Evolutionary conservation across 2,329 filamentous ascomycete species (phyloP).

Genomic region (Alternaria arbusti): DNA sequence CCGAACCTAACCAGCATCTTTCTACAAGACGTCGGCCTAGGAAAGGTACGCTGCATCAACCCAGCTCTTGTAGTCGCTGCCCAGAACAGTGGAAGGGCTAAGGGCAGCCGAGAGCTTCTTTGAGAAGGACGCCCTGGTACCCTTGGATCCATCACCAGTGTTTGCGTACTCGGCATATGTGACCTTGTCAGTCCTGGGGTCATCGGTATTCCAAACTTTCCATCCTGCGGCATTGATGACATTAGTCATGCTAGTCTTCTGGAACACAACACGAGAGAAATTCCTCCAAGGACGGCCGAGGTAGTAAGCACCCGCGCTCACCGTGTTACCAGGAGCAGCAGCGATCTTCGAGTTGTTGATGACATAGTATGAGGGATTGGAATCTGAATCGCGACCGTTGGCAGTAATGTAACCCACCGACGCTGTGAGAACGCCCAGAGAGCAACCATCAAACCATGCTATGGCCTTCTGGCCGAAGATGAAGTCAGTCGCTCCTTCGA

Average conservation of each 20-base stretch:
- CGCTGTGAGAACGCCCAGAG: constrained; percentile 55
- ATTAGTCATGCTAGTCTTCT: constrained; percentile 58
- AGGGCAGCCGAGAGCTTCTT: constrained; percentile 51
- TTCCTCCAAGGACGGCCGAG: constrained; percentile 62
- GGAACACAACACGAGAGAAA: constrained; percentile 60
- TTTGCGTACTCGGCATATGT: constrained; percentile 67
- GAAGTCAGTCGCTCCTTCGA: constrained; percentile 66
- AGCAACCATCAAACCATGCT: constrained; percentile 60
- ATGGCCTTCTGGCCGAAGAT: constrained; percentile 63
- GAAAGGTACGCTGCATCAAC: constrained; percentile 41
- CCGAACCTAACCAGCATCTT: not conserved
- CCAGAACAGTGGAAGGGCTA: constrained; percentile 54
- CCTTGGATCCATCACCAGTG: constrained; percentile 62
- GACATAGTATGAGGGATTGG: constrained; percentile 58
- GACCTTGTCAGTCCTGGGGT: constrained; percentile 60
- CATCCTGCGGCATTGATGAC: constrained; percentile 68
- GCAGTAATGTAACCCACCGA: constrained; percentile 51
- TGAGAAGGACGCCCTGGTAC: constrained; percentile 60
- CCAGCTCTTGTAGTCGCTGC: constrained; percentile 42
- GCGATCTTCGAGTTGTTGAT: constrained; percentile 61
- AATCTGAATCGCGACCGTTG: constrained; percentile 39
- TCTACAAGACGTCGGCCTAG: constrained; percentile 5
- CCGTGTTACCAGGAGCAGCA: constrained; percentile 49
- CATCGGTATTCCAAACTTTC: constrained; percentile 60
- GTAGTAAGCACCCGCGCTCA: constrained; percentile 52